phyloP scores from a whole-genome alignment of 176 grass and related monocot genomes.

The Bromus sterilis region DNA sequence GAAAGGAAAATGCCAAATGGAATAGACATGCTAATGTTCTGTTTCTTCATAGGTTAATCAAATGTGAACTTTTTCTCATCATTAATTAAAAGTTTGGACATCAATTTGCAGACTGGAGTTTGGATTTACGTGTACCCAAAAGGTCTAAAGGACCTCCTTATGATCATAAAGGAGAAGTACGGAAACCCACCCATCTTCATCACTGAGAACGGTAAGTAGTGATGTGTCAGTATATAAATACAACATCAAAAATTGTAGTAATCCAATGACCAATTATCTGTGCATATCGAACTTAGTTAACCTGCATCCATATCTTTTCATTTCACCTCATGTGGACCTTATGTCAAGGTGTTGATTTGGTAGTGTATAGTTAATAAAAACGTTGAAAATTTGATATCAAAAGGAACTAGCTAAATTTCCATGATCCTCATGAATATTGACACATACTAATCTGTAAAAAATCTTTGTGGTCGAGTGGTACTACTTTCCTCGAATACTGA shows the following conservation, averaged over 20 bases:
- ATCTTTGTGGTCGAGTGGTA: neutral
- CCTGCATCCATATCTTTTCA: neutral
- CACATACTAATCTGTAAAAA: neutral
- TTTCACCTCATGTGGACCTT: neutral
- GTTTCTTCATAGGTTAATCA: neutral
- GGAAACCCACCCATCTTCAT: conserved; percentile 27
- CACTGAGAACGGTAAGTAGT: conserved; percentile 37
- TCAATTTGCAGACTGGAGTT: neutral
- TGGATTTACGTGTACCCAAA: neutral
- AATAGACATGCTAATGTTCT: neutral
- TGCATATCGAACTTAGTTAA: neutral
- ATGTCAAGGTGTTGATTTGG: neutral
- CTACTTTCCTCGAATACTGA: neutral
- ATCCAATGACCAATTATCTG: no score
- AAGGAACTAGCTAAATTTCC: neutral
- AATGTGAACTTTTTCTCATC: neutral
- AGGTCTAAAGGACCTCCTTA: conserved; percentile 14
- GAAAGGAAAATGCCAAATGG: neutral
- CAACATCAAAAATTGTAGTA: no score
- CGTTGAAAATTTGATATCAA: neutral
- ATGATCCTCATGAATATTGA: neutral
- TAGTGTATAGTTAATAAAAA: neutral
- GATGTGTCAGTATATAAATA: no score
- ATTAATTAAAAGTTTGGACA: neutral
- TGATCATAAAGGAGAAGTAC: conserved; percentile 26